Conservation (phyloP, 139 green algal genomes). For the Ostreobium quekettii region DNA sequence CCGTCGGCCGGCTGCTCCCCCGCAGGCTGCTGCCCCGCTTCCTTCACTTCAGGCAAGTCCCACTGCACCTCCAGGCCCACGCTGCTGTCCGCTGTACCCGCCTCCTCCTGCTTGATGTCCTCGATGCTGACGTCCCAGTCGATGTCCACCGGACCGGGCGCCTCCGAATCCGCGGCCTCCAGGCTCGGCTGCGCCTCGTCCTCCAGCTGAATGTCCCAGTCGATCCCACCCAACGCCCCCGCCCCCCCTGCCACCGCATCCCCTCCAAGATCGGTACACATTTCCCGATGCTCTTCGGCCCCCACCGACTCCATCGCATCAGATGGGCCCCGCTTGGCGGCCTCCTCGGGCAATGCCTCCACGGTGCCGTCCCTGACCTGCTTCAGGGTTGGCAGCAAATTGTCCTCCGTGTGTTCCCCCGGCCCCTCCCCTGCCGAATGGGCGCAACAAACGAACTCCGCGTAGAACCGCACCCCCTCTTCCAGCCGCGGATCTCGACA, state of each 20-base stretch:
- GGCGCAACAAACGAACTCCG: conserved; percentile 28
- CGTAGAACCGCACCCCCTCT: conserved; percentile 38
- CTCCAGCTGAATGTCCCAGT: too few species aligned
- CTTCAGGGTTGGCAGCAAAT: neutral
- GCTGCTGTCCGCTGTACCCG: neutral
- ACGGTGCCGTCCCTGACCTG: neutral
- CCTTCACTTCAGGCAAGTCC: too few species aligned
- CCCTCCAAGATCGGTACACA: too few species aligned
- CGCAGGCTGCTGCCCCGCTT: too few species aligned
- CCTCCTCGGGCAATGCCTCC: neutral
- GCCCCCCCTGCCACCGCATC: too few species aligned
- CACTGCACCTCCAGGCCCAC: neutral
- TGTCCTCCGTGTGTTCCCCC: neutral
- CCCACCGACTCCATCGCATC: neutral
- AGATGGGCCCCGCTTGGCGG: neutral
- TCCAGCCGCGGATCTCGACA: conserved; percentile 27
- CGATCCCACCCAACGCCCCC: too few species aligned
- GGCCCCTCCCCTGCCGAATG: conserved; percentile 23
- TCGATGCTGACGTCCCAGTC: neutral
- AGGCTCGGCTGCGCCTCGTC: too few species aligned
- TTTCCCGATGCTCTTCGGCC: neutral
- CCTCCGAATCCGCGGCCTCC: too few species aligned
- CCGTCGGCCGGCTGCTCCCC: too few species aligned
- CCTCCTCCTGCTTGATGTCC: neutral
- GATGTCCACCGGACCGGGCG: neutral